phyloP scores from a whole-genome alignment of 2,329 filamentous ascomycete genomes.

The Aspergillus hiratsukae region DNA sequence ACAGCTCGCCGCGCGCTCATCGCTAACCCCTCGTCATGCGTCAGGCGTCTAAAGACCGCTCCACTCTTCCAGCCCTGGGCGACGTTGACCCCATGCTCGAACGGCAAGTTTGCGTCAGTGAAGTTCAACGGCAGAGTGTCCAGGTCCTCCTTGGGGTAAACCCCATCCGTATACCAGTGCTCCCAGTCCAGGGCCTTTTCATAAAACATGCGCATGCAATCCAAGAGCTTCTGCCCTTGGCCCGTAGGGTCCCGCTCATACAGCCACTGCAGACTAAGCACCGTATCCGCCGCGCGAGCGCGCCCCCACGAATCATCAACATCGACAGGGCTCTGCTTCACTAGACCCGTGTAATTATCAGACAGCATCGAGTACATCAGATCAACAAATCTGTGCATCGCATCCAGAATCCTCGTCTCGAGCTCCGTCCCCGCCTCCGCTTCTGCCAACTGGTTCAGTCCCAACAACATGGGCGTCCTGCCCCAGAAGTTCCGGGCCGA shows the following conservation, averaged over 20 bases:
- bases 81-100: conserved; percentile 46
- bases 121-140: conserved; percentile 30
- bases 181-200: conserved; percentile 39
- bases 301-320: conserved; percentile 40
- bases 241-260: conserved; percentile 42
- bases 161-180: conserved; percentile 35
- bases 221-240: conserved; percentile 32
- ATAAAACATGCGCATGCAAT: conserved; percentile 43
- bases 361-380: conserved; percentile 54
- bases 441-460: conserved; percentile 46
- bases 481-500: conserved; percentile 51
- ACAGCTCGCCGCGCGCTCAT: conserved; percentile 41
- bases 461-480: conserved; percentile 49
- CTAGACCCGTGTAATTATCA: conserved; percentile 49
- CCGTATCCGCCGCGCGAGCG: conserved; percentile 42
- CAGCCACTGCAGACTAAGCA: conserved; percentile 47
- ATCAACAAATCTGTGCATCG: conserved; percentile 48
- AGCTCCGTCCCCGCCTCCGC: conserved; percentile 42
- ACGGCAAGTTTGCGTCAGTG: conserved; percentile 33
- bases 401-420: conserved; percentile 40
- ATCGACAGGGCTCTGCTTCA: conserved; percentile 41
- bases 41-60: conserved; percentile 45
- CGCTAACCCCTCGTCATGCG: conserved; percentile 40
- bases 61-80: conserved; percentile 46
- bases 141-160: conserved; percentile 35